phyloP scores from a whole-genome alignment of 2,329 filamentous ascomycete genomes.

The Colletotrichum lini region DNA sequence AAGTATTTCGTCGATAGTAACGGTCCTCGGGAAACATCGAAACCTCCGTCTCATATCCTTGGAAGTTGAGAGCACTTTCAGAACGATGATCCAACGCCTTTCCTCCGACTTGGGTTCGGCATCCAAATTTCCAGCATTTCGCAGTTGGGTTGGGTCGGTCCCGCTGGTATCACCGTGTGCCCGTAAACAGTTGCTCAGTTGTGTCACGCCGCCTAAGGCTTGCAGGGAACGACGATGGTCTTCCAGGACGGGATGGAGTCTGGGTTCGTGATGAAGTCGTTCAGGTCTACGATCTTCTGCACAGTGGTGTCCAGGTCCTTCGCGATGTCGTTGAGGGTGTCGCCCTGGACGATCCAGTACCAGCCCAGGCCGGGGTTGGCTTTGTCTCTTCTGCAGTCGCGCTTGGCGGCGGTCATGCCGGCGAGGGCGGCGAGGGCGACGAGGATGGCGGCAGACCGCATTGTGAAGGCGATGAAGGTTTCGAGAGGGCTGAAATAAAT shows the following conservation, averaged over 20 bases:
- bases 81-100: background rate
- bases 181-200: background rate
- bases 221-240: constrained; percentile 10
- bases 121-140: background rate
- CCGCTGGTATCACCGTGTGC: background rate
- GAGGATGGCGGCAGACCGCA: background rate
- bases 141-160: background rate
- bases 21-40: accelerated
- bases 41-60: too few species aligned
- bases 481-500: too few species aligned
- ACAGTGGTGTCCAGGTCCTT: background rate
- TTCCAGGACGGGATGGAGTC: background rate
- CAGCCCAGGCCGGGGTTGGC: constrained; percentile 14
- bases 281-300: background rate
- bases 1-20: background rate
- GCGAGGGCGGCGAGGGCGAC: constrained; percentile 1
- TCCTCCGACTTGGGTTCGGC: background rate
- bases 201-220: background rate
- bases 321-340: constrained; percentile 7
- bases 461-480: background rate
- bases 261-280: background rate
- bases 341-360: constrained; percentile 11
- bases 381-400: background rate
- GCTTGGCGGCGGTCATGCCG: constrained; percentile 9
- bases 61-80: background rate